phyloP scores from a whole-genome alignment of 2,329 filamentous ascomycete species.

The Uncinocarpus reesii region DNA sequence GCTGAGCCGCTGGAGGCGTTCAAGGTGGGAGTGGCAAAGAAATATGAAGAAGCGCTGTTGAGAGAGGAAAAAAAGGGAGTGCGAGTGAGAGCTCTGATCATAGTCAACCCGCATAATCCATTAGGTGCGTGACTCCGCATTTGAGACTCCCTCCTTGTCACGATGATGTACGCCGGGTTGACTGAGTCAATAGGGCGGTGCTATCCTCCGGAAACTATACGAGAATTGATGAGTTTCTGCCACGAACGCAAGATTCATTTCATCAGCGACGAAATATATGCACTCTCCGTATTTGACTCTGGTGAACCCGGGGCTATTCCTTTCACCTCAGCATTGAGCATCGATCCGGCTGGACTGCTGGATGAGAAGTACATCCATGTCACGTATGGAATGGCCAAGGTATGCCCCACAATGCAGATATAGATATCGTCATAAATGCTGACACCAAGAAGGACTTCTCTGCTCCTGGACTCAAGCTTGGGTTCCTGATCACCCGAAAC shows the following conservation, averaged over 20 bases:
- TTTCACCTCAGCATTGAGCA: conserved; percentile 41
- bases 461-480: conserved; percentile 47
- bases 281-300: conserved; percentile 41
- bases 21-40: conserved; percentile 22
- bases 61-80: conserved; percentile 26
- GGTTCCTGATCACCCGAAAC: conserved; percentile 21
- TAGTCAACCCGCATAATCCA: conserved; percentile 41
- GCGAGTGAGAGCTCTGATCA: conserved; percentile 32
- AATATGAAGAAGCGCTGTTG: conserved; percentile 32
- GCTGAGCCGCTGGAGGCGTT: conserved; percentile 34
- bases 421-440: background rate
- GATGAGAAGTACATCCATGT: conserved; percentile 44
- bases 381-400: conserved; percentile 38
- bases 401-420: conserved; percentile 10
- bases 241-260: conserved; percentile 43
- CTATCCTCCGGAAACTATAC: conserved; percentile 35
- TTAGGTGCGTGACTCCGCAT: conserved; percentile 29
- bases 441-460: conserved; percentile 42
- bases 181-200: conserved; percentile 37
- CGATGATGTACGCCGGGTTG: too few relatives aligned
- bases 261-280: conserved; percentile 52
- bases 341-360: conserved; percentile 38
- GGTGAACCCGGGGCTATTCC: conserved; percentile 32
- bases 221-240: conserved; percentile 42
- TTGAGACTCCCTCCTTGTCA: too few relatives aligned